phyloP scores from a whole-genome alignment of 345 rosid species.

The Litchi chinensis region DNA sequence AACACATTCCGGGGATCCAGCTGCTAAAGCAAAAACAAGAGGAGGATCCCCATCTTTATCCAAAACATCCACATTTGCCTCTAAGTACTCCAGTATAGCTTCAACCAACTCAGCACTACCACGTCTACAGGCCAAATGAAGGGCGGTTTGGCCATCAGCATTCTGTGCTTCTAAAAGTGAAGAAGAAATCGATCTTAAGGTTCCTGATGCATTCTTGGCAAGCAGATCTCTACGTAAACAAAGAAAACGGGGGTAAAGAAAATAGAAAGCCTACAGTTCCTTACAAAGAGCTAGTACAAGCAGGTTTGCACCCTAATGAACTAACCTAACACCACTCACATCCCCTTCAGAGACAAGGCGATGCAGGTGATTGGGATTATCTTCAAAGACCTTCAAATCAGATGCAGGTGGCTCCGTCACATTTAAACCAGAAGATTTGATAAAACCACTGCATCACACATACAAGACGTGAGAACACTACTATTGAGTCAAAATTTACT shows the following conservation, averaged over 20 bases:
- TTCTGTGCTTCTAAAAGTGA: slow-evolving; percentile 80
- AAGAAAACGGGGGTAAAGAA: slow-evolving; percentile 12
- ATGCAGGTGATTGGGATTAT: slow-evolving; percentile 67
- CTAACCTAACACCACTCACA: slow-evolving; percentile 78
- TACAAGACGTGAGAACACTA: slow-evolving; percentile 9
- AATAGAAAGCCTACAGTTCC: slow-evolving; percentile 19
- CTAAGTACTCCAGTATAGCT: slow-evolving; percentile 64
- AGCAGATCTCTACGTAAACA: slow-evolving; percentile 65
- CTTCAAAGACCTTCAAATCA: slow-evolving; percentile 53
- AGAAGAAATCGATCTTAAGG: slow-evolving; percentile 50
- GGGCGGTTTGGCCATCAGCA: slow-evolving; percentile 90
- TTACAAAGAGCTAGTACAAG: slow-evolving; percentile 18
- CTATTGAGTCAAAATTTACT: slow-evolving; percentile 1
- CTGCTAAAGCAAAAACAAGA: slow-evolving; percentile 97
- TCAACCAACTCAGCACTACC: slow-evolving; percentile 88
- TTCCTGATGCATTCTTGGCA: slow-evolving; percentile 68
- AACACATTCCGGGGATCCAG: slow-evolving; percentile 97
- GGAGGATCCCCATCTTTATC: slow-evolving; percentile 98
- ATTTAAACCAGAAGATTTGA: slow-evolving; percentile 53
- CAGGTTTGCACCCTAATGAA: slow-evolving; percentile 18
- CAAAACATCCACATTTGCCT: slow-evolving; percentile 82
- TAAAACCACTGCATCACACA: slow-evolving; percentile 57
- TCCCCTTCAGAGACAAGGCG: slow-evolving; percentile 80
- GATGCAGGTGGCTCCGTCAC: slow-evolving; percentile 50
- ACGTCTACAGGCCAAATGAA: slow-evolving; percentile 97